Percentiles rank a stretch among this genome's conserved stretches.
Conservation (phyloP, 2,329 filamentous ascomycete genomes). For the Trichoderma sp. region DNA sequence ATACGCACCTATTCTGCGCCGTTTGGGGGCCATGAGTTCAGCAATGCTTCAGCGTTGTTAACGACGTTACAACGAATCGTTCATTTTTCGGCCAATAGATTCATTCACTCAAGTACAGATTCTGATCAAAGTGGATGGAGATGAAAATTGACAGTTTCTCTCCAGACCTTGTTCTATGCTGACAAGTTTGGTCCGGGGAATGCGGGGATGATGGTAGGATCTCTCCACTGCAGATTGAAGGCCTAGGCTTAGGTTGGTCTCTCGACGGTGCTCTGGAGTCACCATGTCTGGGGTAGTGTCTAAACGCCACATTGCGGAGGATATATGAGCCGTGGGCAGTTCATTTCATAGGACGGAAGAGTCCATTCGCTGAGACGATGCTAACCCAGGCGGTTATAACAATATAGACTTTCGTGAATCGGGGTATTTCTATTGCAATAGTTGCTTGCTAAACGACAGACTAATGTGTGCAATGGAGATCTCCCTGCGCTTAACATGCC, state of each 20-base stretch:
- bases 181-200: background rate
- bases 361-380: background rate
- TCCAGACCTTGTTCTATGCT: background rate
- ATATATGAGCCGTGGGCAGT: background rate
- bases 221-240: background rate
- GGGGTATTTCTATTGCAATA: background rate
- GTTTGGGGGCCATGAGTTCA: background rate
- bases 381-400: background rate
- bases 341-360: background rate
- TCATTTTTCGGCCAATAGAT: background rate
- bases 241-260: background rate
- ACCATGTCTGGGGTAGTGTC: background rate
- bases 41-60: background rate
- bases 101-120: background rate
- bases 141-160: background rate
- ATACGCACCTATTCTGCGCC: background rate
- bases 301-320: background rate
- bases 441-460: background rate
- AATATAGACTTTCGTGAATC: background rate
- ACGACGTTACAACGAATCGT: fast-evolving
- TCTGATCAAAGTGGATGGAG: background rate
- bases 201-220: too few species aligned
- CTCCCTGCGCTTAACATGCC: background rate
- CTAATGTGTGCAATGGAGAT: background rate
- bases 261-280: background rate